These are phyloP conservation scores for Diaporthe amygdali DNA, from an alignment of 2,329 filamentous ascomycete genomes.

Conservation along the genomic window DNA sequence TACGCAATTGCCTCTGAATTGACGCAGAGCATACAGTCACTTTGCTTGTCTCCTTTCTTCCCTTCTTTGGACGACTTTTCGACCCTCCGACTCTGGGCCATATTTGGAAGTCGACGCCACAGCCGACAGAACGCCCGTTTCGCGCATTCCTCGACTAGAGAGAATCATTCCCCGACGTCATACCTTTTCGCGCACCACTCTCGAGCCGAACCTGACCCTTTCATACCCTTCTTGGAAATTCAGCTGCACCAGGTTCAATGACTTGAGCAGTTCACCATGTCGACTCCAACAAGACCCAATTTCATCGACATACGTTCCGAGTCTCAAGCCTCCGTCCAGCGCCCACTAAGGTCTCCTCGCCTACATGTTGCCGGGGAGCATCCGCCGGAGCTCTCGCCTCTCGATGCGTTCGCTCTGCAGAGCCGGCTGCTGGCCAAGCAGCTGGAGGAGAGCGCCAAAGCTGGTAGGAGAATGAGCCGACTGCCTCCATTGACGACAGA, in stretches of 20 bases:
- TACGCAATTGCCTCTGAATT: conserved; percentile 1
- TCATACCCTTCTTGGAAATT: background rate
- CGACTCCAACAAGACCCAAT: conserved; percentile 53
- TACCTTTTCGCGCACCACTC: conserved; percentile 11
- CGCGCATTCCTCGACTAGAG: conserved; percentile 17
- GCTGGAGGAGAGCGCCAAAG: conserved; percentile 78
- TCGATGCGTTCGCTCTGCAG: conserved; percentile 94
- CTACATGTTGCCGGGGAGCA: conserved; percentile 79
- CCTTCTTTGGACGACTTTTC: background rate
- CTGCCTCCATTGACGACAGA: conserved; percentile 83
- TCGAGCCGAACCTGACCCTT: conserved; percentile 3
- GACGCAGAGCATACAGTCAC: conserved; percentile 8
- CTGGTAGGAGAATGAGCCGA: conserved; percentile 81
- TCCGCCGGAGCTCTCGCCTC: conserved; percentile 88
- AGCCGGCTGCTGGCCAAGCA: conserved; percentile 86
- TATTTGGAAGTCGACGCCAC: background rate
- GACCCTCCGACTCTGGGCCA: background rate
- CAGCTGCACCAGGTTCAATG: conserved; percentile 18
- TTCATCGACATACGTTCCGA: conserved; percentile 65
- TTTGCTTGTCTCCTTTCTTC: background rate
- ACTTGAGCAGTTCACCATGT: conserved; percentile 47
- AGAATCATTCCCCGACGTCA: conserved; percentile 19
- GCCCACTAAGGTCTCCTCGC: conserved; percentile 73
- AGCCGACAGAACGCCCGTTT: conserved; percentile 2
- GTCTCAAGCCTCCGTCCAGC: conserved; percentile 58